Base-by-base conservation (phyloP, 495 filamentous ascomycete species). In the Tuber borchii region DNA sequence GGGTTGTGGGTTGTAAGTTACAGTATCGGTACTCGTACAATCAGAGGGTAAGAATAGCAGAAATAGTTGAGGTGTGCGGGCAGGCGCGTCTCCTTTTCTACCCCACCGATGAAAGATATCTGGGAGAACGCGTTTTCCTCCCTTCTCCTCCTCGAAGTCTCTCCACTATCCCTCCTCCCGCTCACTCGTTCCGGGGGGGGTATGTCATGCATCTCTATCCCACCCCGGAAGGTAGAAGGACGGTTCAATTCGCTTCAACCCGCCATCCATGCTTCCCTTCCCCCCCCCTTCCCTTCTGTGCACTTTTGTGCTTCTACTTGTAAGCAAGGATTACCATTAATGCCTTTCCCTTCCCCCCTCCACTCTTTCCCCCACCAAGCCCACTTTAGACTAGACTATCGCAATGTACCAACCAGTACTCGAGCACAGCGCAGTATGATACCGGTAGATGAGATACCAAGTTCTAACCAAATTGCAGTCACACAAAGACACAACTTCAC, bases 211-310 rank as follows among this genome's bases (percentile, higher is more conserved):
- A 61, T 61, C 51, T 0, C 10, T 31, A 3, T 16, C 51, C n/a
- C n/a, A 22, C 2, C 51, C 10, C 1, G 1, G n/a, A 26, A 31
- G 2, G 3, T 31, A 31, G 51, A 31, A 17, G 14, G 12, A 61
- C n/a, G 10, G n/a, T 61, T 61, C 51, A 61, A 61, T 61, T 61
- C 51, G 51, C 51, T 61, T 61, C 51, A 61, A 61, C 51, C 51
- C n/a, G 51, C 51, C n/a, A 7, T 12, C 48, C 8, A 2, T 22
- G 37, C 22, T 22, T 56, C 48, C 48, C 7, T n/a, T 56, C 2
- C 22, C 48, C 2, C 22, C 2, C 48, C 22, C 8, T n/a, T 10
- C 48, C 22, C 22, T 56, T n/a, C 48, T 9, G 51, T 61, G n/a
- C 51, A 61, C 51, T 61, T 61, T 61, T 31, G 51, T 61, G 51